Conservation (phyloP, 306 rosid species). For the Rubus idaeus region DNA sequence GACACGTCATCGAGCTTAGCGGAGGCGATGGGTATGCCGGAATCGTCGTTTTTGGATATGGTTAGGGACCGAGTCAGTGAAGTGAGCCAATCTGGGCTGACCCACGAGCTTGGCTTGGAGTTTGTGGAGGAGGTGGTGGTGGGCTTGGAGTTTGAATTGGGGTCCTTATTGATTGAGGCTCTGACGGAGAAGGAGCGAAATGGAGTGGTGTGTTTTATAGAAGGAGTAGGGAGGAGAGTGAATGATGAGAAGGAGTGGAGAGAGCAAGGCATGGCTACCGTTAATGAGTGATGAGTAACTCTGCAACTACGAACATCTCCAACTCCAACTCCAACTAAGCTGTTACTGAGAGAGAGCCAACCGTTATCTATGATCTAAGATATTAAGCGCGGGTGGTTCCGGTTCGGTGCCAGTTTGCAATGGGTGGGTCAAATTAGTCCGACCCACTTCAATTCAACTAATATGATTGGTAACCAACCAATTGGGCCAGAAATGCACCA, state of each 20-base stretch:
- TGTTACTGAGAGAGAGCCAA: neutral
- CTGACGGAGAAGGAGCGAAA: conserved; percentile 35
- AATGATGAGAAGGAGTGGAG: conserved; percentile 29
- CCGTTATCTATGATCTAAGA: neutral
- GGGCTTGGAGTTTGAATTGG: conserved; percentile 28
- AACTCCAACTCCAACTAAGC: neutral
- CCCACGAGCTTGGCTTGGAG: conserved; percentile 63
- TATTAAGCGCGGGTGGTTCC: neutral
- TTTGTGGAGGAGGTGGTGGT: neutral
- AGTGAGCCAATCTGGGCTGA: conserved; percentile 96
- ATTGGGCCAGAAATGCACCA: neutral
- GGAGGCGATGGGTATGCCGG: conserved; percentile 70
- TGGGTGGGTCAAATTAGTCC: neutral
- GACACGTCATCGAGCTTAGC: conserved; percentile 92
- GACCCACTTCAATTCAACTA: neutral
- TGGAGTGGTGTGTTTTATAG: conserved; percentile 28
- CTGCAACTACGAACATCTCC: neutral
- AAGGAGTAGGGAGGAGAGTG: conserved; percentile 31
- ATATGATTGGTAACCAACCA: neutral
- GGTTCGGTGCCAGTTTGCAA: neutral
- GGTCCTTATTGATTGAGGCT: conserved; percentile 51
- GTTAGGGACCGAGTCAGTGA: conserved; percentile 61
- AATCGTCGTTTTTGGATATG: conserved; percentile 48
- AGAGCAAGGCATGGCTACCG: conserved; percentile 40
- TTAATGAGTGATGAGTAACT: neutral